Evolutionary conservation across 345 rosid species (phyloP), one percentile per base, ranked within the genome.

Genomic region (Erysimum cheiranthoides): DNA sequence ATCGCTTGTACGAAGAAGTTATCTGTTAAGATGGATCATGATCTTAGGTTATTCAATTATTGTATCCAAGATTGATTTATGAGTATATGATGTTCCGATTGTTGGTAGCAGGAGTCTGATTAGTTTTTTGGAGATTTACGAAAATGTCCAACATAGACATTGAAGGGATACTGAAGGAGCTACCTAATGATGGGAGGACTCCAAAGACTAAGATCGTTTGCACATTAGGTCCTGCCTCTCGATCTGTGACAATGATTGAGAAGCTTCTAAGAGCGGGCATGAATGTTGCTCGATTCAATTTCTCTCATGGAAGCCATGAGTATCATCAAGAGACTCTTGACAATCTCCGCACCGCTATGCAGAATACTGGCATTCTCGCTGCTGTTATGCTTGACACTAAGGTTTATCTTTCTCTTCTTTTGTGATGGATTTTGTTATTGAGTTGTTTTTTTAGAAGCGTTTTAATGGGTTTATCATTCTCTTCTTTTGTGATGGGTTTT

Each of bases 101-200:
- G 21, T 35, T 72, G 1, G 58, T 16, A 27, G 14, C 61, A 74
- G 78, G 73, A 57, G 18, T 30, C 17, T 38, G 50, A 21, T n/a
- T 36, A 51, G 58, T 5, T 27, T 61, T 60, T 47, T 46, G 49
- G 30, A 27, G 60, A 49, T 38, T 61, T 6, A 54, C 62, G 32
- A 53, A 69, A 66, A 93, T 93, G 98, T 91, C 96, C 32, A 93
- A 86, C 84, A 91, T 93, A 31, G 96, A 93, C 76, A 89, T 91
- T 0, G 91, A 85, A 71, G 98, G 98, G 54, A 83, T 93, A 73
- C 58, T 93, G 78, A 82, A 84, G 85, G 93, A 84, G 43, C 82
- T 82, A 3, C 88, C 82, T 0, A 71, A 82, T 13, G 88, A 91
- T 75, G 81, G 81, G 18, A 75, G 61, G 46, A 70, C 43, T 50